These are phyloP conservation scores for Xylariaceae sp. DNA, from an alignment of 2,329 filamentous ascomycete genomes.

Conservation along the genomic window DNA sequence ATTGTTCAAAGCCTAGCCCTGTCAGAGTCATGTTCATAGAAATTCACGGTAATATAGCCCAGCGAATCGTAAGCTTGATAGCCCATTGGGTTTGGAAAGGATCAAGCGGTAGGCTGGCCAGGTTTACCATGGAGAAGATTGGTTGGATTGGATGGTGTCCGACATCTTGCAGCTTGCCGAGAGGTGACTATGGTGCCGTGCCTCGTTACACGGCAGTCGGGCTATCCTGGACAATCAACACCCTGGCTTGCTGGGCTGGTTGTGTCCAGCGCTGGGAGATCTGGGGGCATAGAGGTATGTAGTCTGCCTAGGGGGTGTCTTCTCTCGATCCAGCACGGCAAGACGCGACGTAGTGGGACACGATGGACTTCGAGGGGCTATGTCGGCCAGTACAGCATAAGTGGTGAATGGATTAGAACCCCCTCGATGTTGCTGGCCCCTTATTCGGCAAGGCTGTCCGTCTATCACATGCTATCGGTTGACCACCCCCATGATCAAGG, in stretches of 20 bases:
- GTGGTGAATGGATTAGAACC: neutral
- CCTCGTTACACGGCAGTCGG: slow-evolving; percentile 29
- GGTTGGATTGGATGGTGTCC: slow-evolving; percentile 26
- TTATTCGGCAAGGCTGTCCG: slow-evolving; percentile 4
- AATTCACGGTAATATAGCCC: slow-evolving; percentile 6
- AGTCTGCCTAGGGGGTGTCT: slow-evolving; percentile 15
- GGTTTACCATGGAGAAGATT: slow-evolving; percentile 19
- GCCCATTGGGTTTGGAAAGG: neutral
- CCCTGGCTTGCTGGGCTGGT: slow-evolving; percentile 2
- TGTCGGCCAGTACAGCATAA: slow-evolving; percentile 1
- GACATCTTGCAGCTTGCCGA: slow-evolving; percentile 23
- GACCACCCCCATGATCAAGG: neutral
- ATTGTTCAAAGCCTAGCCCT: neutral
- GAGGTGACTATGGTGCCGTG: slow-evolving; percentile 24
- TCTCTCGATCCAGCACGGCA: slow-evolving; percentile 26
- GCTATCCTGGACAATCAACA: slow-evolving; percentile 24
- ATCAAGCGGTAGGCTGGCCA: slow-evolving; percentile 4
- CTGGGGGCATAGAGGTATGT: slow-evolving; percentile 18
- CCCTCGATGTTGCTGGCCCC: neutral
- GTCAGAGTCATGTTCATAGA: slow-evolving; percentile 17
- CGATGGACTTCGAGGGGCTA: slow-evolving; percentile 9
- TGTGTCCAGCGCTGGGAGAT: slow-evolving; percentile 10
- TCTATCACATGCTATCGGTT: neutral
- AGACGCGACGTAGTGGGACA: slow-evolving; percentile 12
- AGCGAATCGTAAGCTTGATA: neutral